A percentile compares a stretch with the other conserved stretches of the same genome.
Conservation (phyloP, 2,329 filamentous ascomycete species). For the Sarocladiaceae sp. region DNA sequence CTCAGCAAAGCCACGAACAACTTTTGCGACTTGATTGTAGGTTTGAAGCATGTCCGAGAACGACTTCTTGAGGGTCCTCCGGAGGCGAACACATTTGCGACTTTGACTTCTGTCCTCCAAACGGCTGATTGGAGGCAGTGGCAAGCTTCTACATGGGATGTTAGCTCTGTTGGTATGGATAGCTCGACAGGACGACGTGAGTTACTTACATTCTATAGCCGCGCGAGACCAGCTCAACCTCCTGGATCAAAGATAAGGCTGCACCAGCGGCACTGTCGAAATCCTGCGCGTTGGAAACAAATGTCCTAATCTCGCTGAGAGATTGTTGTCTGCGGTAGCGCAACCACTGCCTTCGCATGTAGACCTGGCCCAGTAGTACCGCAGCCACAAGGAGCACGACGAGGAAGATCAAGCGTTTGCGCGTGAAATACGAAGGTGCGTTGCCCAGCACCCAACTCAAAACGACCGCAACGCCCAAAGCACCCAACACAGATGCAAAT, state of each 20-base stretch:
- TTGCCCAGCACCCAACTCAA: conserved; percentile 65
- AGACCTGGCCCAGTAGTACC: conserved; percentile 58
- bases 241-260: conserved; percentile 78
- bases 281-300: conserved; percentile 72
- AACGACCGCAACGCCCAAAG: conserved; percentile 64
- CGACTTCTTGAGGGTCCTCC: conserved; percentile 67
- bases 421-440: conserved; percentile 48
- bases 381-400: conserved; percentile 49
- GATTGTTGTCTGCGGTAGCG: conserved; percentile 73
- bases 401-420: conserved; percentile 48
- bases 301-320: conserved; percentile 61
- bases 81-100: conserved; percentile 74
- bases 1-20: conserved; percentile 69
- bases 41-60: conserved; percentile 67
- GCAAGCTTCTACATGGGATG: conserved; percentile 62
- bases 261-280: conserved; percentile 76
- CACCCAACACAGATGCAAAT: conserved; percentile 45
- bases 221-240: conserved; percentile 91
- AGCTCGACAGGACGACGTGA: no score
- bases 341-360: conserved; percentile 76
- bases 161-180: no score
- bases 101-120: conserved; percentile 79
- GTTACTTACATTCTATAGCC: conserved; percentile 83
- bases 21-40: conserved; percentile 66
- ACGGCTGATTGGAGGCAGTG: conserved; percentile 85